These are phyloP conservation scores for Agrostemma githago DNA, from an alignment of 148 eudicot species.

Conservation along the genomic window DNA sequence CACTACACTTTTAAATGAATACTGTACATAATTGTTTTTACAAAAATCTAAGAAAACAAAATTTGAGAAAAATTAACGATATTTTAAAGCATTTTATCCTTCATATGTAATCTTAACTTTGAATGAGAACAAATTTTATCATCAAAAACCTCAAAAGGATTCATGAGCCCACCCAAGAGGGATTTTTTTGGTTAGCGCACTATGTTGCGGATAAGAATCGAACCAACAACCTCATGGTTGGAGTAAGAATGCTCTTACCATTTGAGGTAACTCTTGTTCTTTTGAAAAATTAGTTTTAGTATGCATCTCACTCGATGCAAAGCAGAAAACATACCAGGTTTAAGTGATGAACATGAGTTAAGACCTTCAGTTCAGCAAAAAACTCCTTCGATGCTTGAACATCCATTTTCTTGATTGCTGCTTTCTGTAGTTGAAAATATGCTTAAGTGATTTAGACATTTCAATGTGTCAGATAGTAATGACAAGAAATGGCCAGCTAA, in stretches of 20 bases:
- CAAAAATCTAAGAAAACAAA: background rate
- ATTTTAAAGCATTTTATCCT: background rate
- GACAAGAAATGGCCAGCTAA: background rate
- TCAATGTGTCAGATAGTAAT: background rate
- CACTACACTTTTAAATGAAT: background rate
- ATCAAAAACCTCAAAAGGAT: background rate
- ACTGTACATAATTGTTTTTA: background rate
- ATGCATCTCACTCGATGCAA: background rate
- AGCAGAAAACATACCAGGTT: conserved; percentile 32
- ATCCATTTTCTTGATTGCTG: conserved; percentile 49
- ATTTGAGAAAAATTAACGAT: background rate
- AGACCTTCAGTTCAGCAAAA: conserved; percentile 42
- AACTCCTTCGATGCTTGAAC: conserved; percentile 46
- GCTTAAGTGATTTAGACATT: background rate
- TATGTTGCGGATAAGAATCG: no score
- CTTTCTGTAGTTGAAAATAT: conserved; percentile 32
- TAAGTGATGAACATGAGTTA: conserved; percentile 46
- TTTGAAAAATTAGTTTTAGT: background rate
- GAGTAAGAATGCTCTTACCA: no score
- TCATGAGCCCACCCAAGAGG: background rate
- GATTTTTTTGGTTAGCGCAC: no score
- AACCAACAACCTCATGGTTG: no score
- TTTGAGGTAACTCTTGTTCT: no score
- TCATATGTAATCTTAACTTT: background rate
- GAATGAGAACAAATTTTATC: background rate